A percentile compares a stretch with the other conserved stretches of the same genome.
These are phyloP conservation scores for Xerocomus tenax DNA, from an alignment of 1,284 basidiomycete genomes.

Conservation along the genomic window DNA sequence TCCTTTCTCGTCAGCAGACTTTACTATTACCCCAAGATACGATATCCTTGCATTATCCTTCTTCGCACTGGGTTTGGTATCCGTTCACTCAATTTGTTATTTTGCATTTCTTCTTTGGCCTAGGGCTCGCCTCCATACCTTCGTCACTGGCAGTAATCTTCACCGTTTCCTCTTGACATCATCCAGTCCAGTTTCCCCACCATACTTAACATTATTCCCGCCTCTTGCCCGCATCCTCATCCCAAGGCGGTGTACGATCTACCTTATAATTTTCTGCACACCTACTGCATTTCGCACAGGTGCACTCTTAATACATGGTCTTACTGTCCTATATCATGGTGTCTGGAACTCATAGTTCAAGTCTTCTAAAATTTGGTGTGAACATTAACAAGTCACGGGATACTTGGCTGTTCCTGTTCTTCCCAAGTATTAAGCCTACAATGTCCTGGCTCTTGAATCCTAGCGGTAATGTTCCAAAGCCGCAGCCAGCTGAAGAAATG, in stretches of 20 bases:
- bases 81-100: slow-evolving; percentile 21
- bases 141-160: slow-evolving; percentile 28
- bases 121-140: slow-evolving; percentile 27
- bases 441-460: slow-evolving; percentile 30
- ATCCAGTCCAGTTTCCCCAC: slow-evolving; percentile 23
- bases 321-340: slow-evolving; percentile 22
- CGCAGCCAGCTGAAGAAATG: slow-evolving; percentile 25
- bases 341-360: slow-evolving; percentile 7
- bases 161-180: slow-evolving; percentile 23
- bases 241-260: slow-evolving; percentile 30
- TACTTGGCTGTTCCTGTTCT: neutral
- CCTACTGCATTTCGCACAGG: slow-evolving; percentile 30
- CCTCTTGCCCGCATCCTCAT: slow-evolving; percentile 18
- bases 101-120: slow-evolving; percentile 19
- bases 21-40: slow-evolving; percentile 24
- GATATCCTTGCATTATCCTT: slow-evolving; percentile 24
- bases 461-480: slow-evolving; percentile 18
- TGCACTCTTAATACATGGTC: slow-evolving; percentile 27
- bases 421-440: neutral
- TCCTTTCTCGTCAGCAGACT: slow-evolving; percentile 16
- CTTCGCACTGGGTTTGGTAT: slow-evolving; percentile 20
- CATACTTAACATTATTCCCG: slow-evolving; percentile 26
- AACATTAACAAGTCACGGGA: slow-evolving; percentile 2
- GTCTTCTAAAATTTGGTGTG: neutral
- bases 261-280: slow-evolving; percentile 32